Evolutionary conservation across 768 basidiomycete genomes (phyloP).

Genomic region (Clitopilus passeckerianus): DNA sequence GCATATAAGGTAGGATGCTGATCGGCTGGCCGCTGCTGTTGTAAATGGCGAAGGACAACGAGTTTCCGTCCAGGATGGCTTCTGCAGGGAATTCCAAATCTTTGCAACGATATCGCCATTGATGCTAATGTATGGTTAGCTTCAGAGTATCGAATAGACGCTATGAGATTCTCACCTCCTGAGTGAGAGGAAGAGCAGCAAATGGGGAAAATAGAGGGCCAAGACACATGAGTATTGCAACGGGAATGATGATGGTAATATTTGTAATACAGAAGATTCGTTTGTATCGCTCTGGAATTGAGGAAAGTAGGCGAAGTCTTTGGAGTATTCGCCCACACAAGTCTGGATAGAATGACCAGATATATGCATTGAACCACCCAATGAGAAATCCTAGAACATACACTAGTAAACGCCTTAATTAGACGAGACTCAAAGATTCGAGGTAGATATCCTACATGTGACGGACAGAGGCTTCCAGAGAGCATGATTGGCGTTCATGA

Average conservation of each 20-base stretch:
- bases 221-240: conserved; percentile 9
- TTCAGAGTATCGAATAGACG: not conserved
- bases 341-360: conserved; percentile 4
- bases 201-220: conserved; percentile 11
- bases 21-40: not conserved
- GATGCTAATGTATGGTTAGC: not conserved
- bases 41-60: not conserved
- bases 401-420: not conserved
- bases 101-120: conserved; percentile 9
- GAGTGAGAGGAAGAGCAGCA: conserved; percentile 10
- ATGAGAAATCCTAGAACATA: conserved; percentile 10
- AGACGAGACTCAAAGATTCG: not conserved
- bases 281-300: not conserved
- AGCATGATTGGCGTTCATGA: conserved; percentile 6
- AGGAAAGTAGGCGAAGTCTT: too few relatives aligned
- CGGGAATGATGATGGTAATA: conserved; percentile 1
- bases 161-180: not conserved
- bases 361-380: conserved; percentile 8
- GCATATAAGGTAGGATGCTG: not conserved
- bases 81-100: conserved; percentile 6
- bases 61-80: conserved; percentile 6
- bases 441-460: conserved; percentile 1
- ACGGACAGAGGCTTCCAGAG: conserved; percentile 14
- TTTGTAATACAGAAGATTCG: not conserved
- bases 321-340: too few relatives aligned